Conservation (phyloP, 2,329 filamentous ascomycete species). For the Exophiala oligosperma region DNA sequence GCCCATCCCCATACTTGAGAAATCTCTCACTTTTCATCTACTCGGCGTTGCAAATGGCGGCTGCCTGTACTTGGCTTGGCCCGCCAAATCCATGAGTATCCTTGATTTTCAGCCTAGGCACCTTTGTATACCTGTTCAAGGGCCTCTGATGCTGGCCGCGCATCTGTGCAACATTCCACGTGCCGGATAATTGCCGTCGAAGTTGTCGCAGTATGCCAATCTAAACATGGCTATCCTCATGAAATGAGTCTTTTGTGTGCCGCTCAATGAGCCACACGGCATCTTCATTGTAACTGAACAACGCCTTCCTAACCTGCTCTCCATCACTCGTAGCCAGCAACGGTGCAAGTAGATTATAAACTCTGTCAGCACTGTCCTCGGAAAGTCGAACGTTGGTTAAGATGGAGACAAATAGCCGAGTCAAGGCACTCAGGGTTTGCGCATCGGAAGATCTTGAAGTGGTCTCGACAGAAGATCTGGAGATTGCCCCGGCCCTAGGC, state of each 20-base stretch:
- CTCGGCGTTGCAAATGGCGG: too few relatives aligned
- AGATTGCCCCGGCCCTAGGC: not conserved
- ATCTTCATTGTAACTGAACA: constrained; percentile 27
- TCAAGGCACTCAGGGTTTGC: constrained; percentile 22
- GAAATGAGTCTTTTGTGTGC: not conserved
- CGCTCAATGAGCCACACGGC: constrained; percentile 24
- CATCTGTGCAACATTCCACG: too few relatives aligned
- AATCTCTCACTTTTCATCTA: too few relatives aligned
- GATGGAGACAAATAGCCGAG: constrained; percentile 39
- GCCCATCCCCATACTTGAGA: too few relatives aligned
- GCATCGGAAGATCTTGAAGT: constrained; percentile 7
- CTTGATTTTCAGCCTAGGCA: too few relatives aligned
- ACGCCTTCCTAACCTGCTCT: constrained; percentile 12
- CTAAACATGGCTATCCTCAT: not conserved
- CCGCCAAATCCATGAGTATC: too few relatives aligned
- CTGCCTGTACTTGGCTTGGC: too few relatives aligned
- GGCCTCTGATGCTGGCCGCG: too few relatives aligned
- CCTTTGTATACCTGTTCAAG: too few relatives aligned
- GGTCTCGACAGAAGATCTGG: not conserved
- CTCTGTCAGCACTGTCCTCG: constrained; percentile 40
- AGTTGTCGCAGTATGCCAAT: not conserved
- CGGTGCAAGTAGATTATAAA: constrained; percentile 38
- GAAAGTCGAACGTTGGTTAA: constrained; percentile 42
- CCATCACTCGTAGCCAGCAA: constrained; percentile 2
- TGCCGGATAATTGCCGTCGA: too few relatives aligned